Base-by-base conservation (phyloP, 805 yeast genomes). In the Saturnispora ahearnii region DNA sequence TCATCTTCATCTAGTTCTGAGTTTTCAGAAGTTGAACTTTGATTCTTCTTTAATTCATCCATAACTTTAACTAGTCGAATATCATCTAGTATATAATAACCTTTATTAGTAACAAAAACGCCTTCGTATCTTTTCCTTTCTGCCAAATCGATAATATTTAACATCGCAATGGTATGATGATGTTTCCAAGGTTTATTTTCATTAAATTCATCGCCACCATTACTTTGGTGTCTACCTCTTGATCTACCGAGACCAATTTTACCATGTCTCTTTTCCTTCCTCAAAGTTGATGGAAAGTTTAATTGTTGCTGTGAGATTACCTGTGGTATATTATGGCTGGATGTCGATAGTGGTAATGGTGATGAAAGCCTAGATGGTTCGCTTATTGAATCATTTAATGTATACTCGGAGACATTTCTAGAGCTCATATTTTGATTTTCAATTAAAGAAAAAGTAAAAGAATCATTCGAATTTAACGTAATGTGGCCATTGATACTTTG, bases 151-250 rank as follows among this genome's bases (percentile, higher is more conserved):
- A 54, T 48, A 4, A 45, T 34, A 41, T 54, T 50, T n/a, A 52
- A 21, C 32, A 26, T 41, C n/a, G 26, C 48, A 11, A 15, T 29
- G 52, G 79, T 85, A 30, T 71, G 71, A 65, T 88, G 97, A 59
- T 83, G 81, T 59, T 90, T 89, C 96, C 97, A 89, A 0, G 98
- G 98, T 64, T 89, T 88, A 52, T 85, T 87, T 59, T 84, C 95
- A 61, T 90, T 84, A 64, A 90, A 89, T 28, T 65, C 64, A 15
- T 70, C 70, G 52, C 71, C 70, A 53, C 71, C 73, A 48, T 65
- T 69, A 9, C 38, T 33, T 59, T 65, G 63, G 3, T 48, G 48
- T 36, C 58, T 44, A 47, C 43, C 5, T 48, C 50, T 52, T 42
- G 49, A 37, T 66, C 68, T 57, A 10, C 51, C 46, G 21, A 51